Evolutionary conservation across 1,284 basidiomycete species (phyloP), one percentile per base, ranked within the genome.

Genomic region (Schizophyllum amplum): DNA sequence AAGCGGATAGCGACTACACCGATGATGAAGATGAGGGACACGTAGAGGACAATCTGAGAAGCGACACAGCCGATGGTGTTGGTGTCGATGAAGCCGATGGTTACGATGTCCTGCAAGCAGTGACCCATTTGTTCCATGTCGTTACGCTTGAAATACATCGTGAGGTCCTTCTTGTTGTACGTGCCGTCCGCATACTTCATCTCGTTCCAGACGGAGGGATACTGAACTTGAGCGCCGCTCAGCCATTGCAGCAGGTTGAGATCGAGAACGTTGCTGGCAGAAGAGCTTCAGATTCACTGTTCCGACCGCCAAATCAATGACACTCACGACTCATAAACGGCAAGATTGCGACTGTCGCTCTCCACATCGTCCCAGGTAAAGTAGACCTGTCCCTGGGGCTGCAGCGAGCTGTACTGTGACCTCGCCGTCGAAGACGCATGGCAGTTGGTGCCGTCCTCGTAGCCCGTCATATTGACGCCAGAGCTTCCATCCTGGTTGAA

Each of bases 1-100:
- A 98, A 99, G 61, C 94, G 93, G 73, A 98, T 95, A 56, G 83
- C 79, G 57, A 99, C 96, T 59, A 98, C 95, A 60, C 96, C 97
- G 62, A 98, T 87, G 70, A 99, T 99, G 82, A 98, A 97, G 63
- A 96, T 84, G 64, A 98, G 86, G 52, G 96, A 98, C 57, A 98
- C 79, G 70, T 96, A 97, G 59, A 99, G 86, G 48, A 98, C 94
- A 60, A 99, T 87, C 60, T 90, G 80, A 22, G 96, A 98, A 1
- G 95, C 94, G 58, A 99, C 90, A 67, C 96, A 99, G 26, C 96
- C 96, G 61, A 98, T 94, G 57, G 87, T 90, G 65, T 88, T 87
- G 52, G 91, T 93, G 73, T 98, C 96, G 67, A 99, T 88, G 73
- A 91, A 98, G 11, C 95, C 97, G 61, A 98, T 86, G 15, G 86